phyloP scores from a whole-genome alignment of 495 filamentous ascomycete genomes.

The Penicillium verhagenii region DNA sequence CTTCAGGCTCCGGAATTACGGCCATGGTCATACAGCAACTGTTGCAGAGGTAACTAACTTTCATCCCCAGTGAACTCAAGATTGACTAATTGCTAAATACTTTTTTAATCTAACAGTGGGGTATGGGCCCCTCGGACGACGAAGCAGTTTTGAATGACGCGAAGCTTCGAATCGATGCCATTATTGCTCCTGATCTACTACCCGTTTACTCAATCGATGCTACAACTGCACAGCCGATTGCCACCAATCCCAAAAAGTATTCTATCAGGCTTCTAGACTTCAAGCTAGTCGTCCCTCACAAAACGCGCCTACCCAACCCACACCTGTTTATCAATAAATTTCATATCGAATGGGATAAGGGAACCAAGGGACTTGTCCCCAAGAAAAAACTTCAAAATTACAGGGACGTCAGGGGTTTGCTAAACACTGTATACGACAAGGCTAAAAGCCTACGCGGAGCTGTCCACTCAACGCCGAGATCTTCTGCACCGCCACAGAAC shows the following conservation, averaged over 20 bases:
- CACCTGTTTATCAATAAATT: slow-evolving; percentile 39
- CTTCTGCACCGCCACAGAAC: neutral
- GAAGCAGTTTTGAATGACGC: slow-evolving; percentile 38
- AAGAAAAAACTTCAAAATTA: slow-evolving; percentile 21
- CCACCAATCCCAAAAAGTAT: slow-evolving; percentile 26
- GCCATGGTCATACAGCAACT: slow-evolving; percentile 12
- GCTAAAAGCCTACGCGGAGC: neutral
- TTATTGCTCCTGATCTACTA: slow-evolving; percentile 26
- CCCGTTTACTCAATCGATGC: slow-evolving; percentile 14
- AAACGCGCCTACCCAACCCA: slow-evolving; percentile 21
- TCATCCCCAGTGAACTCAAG: neutral
- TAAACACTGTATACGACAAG: slow-evolving; percentile 12
- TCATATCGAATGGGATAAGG: slow-evolving; percentile 28
- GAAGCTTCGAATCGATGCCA: slow-evolving; percentile 37
- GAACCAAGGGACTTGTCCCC: slow-evolving; percentile 19
- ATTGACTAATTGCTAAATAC: neutral
- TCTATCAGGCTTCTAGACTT: slow-evolving; percentile 38
- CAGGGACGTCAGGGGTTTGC: slow-evolving; percentile 12
- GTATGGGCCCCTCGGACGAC: slow-evolving; percentile 9
- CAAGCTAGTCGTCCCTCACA: slow-evolving; percentile 38
- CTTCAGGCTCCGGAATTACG: slow-evolving; percentile 17
- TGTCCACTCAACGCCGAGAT: neutral
- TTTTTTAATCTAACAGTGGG: slow-evolving; percentile 22
- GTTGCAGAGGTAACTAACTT: slow-evolving; percentile 29
- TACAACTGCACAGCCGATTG: slow-evolving; percentile 15